A percentile compares a stretch with the other conserved stretches of the same genome.
phyloP scores from a whole-genome alignment of 2,329 filamentous ascomycete species.

The Incumbomyces lentus region DNA sequence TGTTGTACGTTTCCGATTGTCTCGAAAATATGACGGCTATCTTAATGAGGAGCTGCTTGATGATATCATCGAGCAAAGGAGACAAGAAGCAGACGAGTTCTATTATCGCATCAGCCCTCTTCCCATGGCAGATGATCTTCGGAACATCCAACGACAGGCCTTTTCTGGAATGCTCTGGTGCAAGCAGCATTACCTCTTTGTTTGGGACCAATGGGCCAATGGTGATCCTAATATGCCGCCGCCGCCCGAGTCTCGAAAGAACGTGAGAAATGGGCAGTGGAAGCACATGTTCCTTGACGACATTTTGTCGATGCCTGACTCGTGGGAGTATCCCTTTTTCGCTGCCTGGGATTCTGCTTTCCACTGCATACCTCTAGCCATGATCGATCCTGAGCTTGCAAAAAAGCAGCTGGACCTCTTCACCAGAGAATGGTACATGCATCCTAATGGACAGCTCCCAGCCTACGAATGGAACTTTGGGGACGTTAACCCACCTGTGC shows the following conservation, averaged over 20 bases:
- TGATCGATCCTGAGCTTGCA: conserved; percentile 95
- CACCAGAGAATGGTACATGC: conserved; percentile 97
- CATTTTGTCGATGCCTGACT: conserved; percentile 94
- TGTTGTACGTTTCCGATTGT: conserved; percentile 84
- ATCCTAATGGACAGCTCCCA: conserved; percentile 88
- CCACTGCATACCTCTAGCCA: conserved; percentile 88
- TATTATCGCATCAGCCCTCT: conserved; percentile 88
- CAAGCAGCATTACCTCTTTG: conserved; percentile 92
- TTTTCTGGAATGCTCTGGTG: conserved; percentile 98
- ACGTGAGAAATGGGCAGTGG: conserved; percentile 79
- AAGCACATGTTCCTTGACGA: conserved; percentile 92
- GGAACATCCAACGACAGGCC: conserved; percentile 90
- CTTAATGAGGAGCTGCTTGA: conserved; percentile 90
- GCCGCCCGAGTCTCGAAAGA: conserved; percentile 68
- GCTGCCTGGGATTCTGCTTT: conserved; percentile 96
- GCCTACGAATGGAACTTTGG: conserved; percentile 97
- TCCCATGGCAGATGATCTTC: conserved; percentile 84
- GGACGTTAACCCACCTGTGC: conserved; percentile 91
- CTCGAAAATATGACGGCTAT: conserved; percentile 62
- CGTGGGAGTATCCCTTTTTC: conserved; percentile 98
- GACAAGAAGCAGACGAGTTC: conserved; percentile 89
- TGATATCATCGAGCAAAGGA: conserved; percentile 74
- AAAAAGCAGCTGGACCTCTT: conserved; percentile 97
- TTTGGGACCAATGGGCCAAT: conserved; percentile 97
- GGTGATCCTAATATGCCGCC: conserved; percentile 82